Base-by-base conservation (phyloP, 306 rosid species). In the Betula pendula region DNA sequence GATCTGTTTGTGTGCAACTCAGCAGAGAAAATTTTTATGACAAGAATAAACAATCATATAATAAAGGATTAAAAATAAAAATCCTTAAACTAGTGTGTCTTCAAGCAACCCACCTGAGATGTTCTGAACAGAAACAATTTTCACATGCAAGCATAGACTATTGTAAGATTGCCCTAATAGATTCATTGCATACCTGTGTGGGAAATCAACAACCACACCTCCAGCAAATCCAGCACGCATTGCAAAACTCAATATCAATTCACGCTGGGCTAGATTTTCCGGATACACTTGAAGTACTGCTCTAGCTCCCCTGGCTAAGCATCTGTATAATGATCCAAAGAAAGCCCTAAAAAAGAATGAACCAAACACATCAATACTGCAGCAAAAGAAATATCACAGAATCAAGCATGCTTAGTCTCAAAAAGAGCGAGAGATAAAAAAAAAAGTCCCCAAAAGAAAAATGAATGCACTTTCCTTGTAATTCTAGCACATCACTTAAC, bases 141-240 rank as follows among this genome's bases (percentile, higher is more conserved):
- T 71, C 42, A 48, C 16, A 9, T 27, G 13, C 40, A 44, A 66
- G 74, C 25, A 25, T 33, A 3, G n/a, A 9, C 24, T 42, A 6
- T 47, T 55, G 15, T 16, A 45, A 72, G 59, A 7, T 25, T 70
- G 40, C 42, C 68, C 68, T 38, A 73, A 38, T 31, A 67, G 25
- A 56, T 56, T 17, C 14, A 12, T 25, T 66, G 24, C 72, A 68
- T 80, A 95, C 99, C 99, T 95, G 87, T 92, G 93, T 43, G 99
- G 99, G 79, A 16, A 95, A 85, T 95, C 99, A 49, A 95, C 96
- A 14, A 95, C 97, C 25, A 92, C 79, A 35, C 97, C 97, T 75
- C 99, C 99, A 25, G 92, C 81, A 87, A 95, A 95, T 81, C 99
- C 99, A 79, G 97, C 96, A 25, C 81, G 87, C 97, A 95, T 92